A percentile compares a stretch with the other conserved stretches of the same genome.
Evolutionary conservation across 1,284 basidiomycete species (phyloP).

Genomic region (Microbotryomycetes sp.): DNA sequence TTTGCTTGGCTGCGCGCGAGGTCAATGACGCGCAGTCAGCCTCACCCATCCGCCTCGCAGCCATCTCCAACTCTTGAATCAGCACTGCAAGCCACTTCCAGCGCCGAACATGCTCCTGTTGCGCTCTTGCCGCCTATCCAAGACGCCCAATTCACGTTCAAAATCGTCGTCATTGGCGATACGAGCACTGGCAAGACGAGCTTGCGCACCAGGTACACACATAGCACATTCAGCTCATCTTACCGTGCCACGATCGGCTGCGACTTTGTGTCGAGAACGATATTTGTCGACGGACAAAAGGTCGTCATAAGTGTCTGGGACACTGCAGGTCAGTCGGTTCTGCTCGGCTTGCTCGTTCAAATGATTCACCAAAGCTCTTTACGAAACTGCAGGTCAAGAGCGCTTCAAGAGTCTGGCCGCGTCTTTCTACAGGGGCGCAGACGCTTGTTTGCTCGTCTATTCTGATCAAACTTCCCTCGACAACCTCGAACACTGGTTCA

Average conservation of each 20-base stretch:
- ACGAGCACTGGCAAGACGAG: constrained; percentile 30
- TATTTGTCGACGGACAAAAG: constrained; percentile 47
- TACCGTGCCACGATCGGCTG: constrained; percentile 76
- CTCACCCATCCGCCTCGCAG: too few relatives aligned
- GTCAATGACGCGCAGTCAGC: too few relatives aligned
- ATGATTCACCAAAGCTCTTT: too few relatives aligned
- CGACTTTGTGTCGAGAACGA: constrained; percentile 66
- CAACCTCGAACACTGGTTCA: constrained; percentile 64
- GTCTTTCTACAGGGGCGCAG: constrained; percentile 73
- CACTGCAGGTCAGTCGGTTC: constrained; percentile 31
- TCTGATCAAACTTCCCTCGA: constrained; percentile 57
- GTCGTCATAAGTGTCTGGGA: constrained; percentile 72
- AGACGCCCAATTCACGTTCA: constrained; percentile 5
- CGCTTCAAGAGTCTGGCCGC: constrained; percentile 68
- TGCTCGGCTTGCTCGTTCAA: neutral
- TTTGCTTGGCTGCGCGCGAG: too few relatives aligned
- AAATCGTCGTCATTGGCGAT: constrained; percentile 28
- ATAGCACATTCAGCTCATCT: constrained; percentile 52
- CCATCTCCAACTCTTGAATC: too few relatives aligned
- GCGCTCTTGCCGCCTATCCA: neutral
- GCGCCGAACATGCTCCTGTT: too few relatives aligned
- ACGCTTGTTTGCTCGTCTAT: constrained; percentile 71
- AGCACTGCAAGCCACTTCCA: too few relatives aligned
- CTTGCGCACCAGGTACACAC: constrained; percentile 23
- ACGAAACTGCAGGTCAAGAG: constrained; percentile 70